These are phyloP conservation scores for Starmerella roubikii DNA, from an alignment of 805 yeast genomes.

Conservation along the genomic window DNA sequence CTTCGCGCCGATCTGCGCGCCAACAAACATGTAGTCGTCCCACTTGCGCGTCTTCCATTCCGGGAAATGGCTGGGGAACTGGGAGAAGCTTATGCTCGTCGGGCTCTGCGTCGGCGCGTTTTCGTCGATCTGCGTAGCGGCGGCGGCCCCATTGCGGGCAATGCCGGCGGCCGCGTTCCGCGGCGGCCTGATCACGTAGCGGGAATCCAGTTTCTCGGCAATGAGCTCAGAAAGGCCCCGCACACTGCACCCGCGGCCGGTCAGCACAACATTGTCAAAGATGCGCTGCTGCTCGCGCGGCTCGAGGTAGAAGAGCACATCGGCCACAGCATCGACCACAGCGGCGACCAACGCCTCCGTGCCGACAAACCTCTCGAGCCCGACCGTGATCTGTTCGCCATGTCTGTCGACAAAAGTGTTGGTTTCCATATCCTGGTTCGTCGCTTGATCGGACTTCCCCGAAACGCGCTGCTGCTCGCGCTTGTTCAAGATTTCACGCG, in stretches of 20 bases:
- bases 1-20: conserved; percentile 77
- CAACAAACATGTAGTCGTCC: conserved; percentile 66
- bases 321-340: conserved; percentile 43
- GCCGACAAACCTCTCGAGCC: conserved; percentile 83
- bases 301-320: conserved; percentile 45
- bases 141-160: conserved; percentile 13
- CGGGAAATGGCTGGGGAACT: conserved; percentile 82
- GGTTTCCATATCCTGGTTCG: conserved; percentile 57
- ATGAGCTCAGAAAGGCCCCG: conserved; percentile 66
- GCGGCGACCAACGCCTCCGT: conserved; percentile 42
- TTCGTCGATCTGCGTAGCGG: not conserved
- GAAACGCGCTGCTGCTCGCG: conserved; percentile 39
- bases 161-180: not conserved
- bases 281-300: conserved; percentile 61
- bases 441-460: conserved; percentile 24
- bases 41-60: conserved; percentile 80
- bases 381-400: conserved; percentile 52
- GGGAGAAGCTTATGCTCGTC: conserved; percentile 49
- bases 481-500: conserved; percentile 56
- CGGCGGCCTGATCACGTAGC: conserved; percentile 35
- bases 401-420: conserved; percentile 52
- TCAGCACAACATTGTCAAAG: conserved; percentile 67
- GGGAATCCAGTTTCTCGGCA: conserved; percentile 41
- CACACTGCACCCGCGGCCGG: conserved; percentile 66
- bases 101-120: conserved; percentile 52